These are phyloP conservation scores for Corylus avellana DNA, from an alignment of 306 rosid species.

Conservation along the genomic window DNA sequence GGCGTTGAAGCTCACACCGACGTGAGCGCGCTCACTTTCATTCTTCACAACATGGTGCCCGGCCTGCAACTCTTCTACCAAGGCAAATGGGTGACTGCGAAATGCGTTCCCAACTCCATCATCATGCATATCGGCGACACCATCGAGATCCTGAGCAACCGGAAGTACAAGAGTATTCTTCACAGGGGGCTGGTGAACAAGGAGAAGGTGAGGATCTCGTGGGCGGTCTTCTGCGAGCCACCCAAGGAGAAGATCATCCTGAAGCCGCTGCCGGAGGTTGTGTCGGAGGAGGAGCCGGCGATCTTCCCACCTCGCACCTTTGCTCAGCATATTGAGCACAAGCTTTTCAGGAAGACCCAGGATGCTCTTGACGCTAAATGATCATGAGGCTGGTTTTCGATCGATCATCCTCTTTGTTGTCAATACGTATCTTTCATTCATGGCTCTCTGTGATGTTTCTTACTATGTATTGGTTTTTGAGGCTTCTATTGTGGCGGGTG, in stretches of 20 bases:
- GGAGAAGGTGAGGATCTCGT: conserved; percentile 81
- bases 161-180: conserved; percentile 78
- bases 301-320: conserved; percentile 79
- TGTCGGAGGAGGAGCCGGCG: conserved; percentile 50
- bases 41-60: conserved; percentile 90
- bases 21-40: conserved; percentile 73
- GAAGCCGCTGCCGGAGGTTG: conserved; percentile 68
- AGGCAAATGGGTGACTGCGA: conserved; percentile 76
- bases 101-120: conserved; percentile 72
- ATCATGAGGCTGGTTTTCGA: background rate
- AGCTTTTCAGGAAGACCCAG: conserved; percentile 61
- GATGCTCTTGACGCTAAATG: conserved; percentile 13
- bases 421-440: background rate
- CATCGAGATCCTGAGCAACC: conserved; percentile 75
- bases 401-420: no score
- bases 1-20: conserved; percentile 94
- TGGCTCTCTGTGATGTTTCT: background rate
- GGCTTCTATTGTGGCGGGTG: background rate
- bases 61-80: conserved; percentile 75
- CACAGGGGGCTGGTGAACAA: conserved; percentile 84
- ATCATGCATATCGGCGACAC: conserved; percentile 91
- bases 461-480: background rate
- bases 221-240: conserved; percentile 94
- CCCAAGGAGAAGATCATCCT: conserved; percentile 84
- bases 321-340: conserved; percentile 77